Percentiles rank a stretch among this genome's conserved stretches.
These are phyloP conservation scores for Eutrema japonicum DNA, from an alignment of 345 rosid genomes.

Conservation along the genomic window DNA sequence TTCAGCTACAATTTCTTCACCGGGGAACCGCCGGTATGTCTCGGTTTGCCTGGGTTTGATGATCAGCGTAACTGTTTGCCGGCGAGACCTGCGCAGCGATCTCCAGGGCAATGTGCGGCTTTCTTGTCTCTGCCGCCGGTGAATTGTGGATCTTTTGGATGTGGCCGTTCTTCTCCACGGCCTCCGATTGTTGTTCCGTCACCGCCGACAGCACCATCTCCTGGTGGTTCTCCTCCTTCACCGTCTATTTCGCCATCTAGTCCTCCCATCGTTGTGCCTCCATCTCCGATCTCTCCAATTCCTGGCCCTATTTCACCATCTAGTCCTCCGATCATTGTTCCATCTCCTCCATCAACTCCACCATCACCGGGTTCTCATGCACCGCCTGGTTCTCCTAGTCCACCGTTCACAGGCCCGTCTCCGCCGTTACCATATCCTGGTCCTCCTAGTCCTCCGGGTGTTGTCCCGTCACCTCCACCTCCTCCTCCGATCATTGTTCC, in stretches of 20 bases:
- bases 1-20: constrained; percentile 74
- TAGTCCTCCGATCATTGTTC: constrained; percentile 23
- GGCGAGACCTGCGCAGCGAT: constrained; percentile 65
- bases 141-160: constrained; percentile 67
- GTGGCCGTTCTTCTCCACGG: constrained; percentile 65
- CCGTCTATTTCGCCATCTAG: constrained; percentile 21
- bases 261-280: constrained; percentile 38
- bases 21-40: constrained; percentile 73
- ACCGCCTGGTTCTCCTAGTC: constrained; percentile 50
- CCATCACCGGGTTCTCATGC: constrained; percentile 40
- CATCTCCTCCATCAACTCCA: constrained; percentile 42
- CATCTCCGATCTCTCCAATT: constrained; percentile 37
- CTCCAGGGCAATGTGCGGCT: constrained; percentile 63
- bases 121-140: constrained; percentile 57
- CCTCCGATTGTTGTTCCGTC: constrained; percentile 69
- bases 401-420: constrained; percentile 48
- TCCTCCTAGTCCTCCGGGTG: constrained; percentile 37
- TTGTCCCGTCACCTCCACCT: constrained; percentile 51
- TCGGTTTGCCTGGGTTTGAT: constrained; percentile 51
- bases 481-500: not conserved
- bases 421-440: constrained; percentile 52
- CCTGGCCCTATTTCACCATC: constrained; percentile 39
- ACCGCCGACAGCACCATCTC: constrained; percentile 57
- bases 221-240: constrained; percentile 51
- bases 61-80: constrained; percentile 73